Conservation (phyloP, 106 monocot genomes). For the Posidonia australis region DNA sequence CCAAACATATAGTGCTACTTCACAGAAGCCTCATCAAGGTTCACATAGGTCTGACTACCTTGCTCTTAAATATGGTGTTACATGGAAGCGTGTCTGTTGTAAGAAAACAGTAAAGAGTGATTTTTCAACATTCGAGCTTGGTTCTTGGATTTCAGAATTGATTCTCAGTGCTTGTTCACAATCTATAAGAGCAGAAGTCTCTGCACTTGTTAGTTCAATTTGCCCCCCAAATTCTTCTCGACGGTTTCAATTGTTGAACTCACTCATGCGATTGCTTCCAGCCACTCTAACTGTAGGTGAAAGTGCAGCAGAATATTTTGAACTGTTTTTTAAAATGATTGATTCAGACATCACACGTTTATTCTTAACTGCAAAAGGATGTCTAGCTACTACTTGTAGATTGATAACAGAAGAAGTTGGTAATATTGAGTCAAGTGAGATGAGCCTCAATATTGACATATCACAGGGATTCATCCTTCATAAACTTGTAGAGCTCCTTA, state of each 20-base stretch:
- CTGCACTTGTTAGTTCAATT: conserved; percentile 61
- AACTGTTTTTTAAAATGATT: conserved; percentile 76
- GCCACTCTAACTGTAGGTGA: conserved; percentile 73
- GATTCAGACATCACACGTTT: conserved; percentile 61
- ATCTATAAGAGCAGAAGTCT: conserved; percentile 91
- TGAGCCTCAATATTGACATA: conserved; percentile 90
- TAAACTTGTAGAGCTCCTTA: conserved; percentile 92
- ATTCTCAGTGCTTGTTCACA: conserved; percentile 97
- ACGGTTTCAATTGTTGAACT: conserved; percentile 74
- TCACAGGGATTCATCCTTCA: conserved; percentile 96
- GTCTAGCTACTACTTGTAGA: conserved; percentile 51
- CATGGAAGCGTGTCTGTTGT: conserved; percentile 76
- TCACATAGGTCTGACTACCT: conserved; percentile 65
- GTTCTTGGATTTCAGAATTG: conserved; percentile 93
- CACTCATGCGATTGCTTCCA: conserved; percentile 68
- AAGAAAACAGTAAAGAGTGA: conserved; percentile 48
- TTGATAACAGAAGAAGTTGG: conserved; percentile 70
- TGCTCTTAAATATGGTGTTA: conserved; percentile 79
- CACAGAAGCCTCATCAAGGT: conserved; percentile 55
- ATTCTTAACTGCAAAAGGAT: conserved; percentile 87
- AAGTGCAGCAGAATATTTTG: conserved; percentile 97
- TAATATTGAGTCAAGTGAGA: conserved; percentile 78
- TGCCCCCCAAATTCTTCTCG: conserved; percentile 65
- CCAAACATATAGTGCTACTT: conserved; percentile 42
- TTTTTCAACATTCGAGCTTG: conserved; percentile 76